Base-by-base conservation (phyloP, 129 eudicot genomes). In the Lactuca sativa region DNA sequence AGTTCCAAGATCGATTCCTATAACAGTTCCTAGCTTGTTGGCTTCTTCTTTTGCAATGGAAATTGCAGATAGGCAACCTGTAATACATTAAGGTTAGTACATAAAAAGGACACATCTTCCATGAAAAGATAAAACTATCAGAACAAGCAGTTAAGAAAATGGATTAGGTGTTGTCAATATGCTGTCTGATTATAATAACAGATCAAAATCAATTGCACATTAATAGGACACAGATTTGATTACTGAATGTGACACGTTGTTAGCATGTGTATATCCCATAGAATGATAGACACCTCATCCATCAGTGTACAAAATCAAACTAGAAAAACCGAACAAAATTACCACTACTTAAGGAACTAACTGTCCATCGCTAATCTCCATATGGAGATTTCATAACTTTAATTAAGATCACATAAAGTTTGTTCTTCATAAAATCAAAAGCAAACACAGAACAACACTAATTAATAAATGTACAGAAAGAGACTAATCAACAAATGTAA, bases 1-100 rank as follows among this genome's bases (percentile, higher is more conserved):
- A 3, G 92, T 89, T 14, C 92, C 96, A 57, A 86, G 88, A 64
- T 90, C 93, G 63, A 90, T 90, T n/a, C 97, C 97, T 1, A 84
- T 87, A 12, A 90, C 95, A 4, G 95, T 85, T 68, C 95, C 95
- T 57, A 84, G 57, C 60, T 90, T 90, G 57, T 74, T 31, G 21
- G 87, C 82, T 61, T 87, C 95, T 71, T 90, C 89, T 65, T 87
- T 74, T 3, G 95, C 95, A 38, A 66, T 78, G 8, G 90, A 57
- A 61, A 82, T 68, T 62, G 93, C 83, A 78, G 64, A 87, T 30
- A 90, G 38, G 31, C 79, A 56, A 49, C 91, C 97, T 84, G 87
- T 30, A 60, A 71, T 49, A 34, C 65, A 37, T 25, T 36, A n/a
- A 31, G 37, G 4, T 76, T 62, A 41, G 64, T 36, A 59, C 14